Evolutionary conservation across 768 basidiomycete species (phyloP), one percentile per base, ranked within the genome.

Genomic region (Steccherinum ochraceum): DNA sequence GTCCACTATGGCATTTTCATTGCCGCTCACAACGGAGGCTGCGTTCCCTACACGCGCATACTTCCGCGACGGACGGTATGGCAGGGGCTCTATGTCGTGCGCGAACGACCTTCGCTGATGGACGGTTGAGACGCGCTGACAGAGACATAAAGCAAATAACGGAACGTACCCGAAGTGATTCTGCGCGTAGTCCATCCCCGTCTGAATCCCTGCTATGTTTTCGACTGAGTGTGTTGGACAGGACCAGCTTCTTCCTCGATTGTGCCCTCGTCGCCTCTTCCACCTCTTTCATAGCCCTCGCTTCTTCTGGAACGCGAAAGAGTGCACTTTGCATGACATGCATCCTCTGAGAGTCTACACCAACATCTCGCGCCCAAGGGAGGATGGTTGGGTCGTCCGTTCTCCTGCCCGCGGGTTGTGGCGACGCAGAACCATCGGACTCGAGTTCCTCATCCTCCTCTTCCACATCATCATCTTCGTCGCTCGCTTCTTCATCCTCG

Each of bases 241-340:
- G 70, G 4, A 67, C 62, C 16, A 66, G 66, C 49, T 65, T 58
- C 66, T 50, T 42, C 23, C 53, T 54, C 12, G 58, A 47, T 47
- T 20, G 52, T 13, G 41, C 7, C 11, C 24, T 5, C 20, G 65
- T 41, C 52, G 72, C 66, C 54, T 76, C 68, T 53, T 75, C 77
- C 57, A 79, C 58, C 26, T 77, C 79, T 56, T 75, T 78, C 50
- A 86, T 70, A 1, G 79, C 80, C 1, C 78, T 85, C 12, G 79
- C 83, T 60, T 86, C 84, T 62, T 89, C 86, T 12, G 84, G 84
- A 64, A 81, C 73, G 42, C 84, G 78, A 62, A 95, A 95, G 48
- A 95, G 69, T 26, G 88, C 86, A 0, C 88, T 83, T 61, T 95
- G 93, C 93, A 95, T 95, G 49, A 94, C 89, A 60, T 92, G 88